Evolutionary conservation across 208 protist species (phyloP), one percentile per base, ranked within the genome.

Genomic region (Endotrypanum monterogeii): DNA sequence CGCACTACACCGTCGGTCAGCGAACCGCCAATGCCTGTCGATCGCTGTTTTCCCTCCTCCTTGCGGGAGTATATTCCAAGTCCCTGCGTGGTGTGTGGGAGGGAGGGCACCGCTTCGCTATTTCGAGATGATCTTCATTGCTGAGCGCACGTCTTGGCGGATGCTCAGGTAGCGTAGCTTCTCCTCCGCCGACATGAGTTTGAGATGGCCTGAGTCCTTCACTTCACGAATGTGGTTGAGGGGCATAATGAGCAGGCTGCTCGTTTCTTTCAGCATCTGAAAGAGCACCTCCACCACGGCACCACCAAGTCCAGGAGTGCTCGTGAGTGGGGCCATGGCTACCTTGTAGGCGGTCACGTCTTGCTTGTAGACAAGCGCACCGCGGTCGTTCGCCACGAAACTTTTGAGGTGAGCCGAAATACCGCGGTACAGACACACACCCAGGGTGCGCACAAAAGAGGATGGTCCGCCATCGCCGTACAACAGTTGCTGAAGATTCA

Each of bases 271-370:
- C 58, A 96, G 74, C 74, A 96, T 80, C 51, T 85, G 82, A 67
- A 96, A 95, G 14, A 96, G 78, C 32, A 88, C 82, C 67, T 92
- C 90, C n/a, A 96, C 90, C 11, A 96, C 90, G 18, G 89, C 90
- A 2, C 89, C 88, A 50, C 88, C 90, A 37, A 95, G 89, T 0
- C 89, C 90, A n/a, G 90, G 85, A 16, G 85, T 88, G 37, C 73
- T 82, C 14, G 83, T 90, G 56, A 96, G 76, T 25, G 92, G 92
- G 12, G 60, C 65, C 90, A 96, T 91, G 18, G 87, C 85, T 78
- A 94, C 90, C 79, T 88, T 91, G 80, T 95, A 96, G 37, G 89
- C 92, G 23, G 89, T 96, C 37, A 96, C 90, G 60, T 96, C 92
- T 61, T 95, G 92, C 80, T 96, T 96, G 75, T 95, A 96, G 37